Percentiles rank a stretch among this genome's conserved stretches.
phyloP scores from a whole-genome alignment of 371 early-diverging fungal genomes.

The Synchytrium microbalum region DNA sequence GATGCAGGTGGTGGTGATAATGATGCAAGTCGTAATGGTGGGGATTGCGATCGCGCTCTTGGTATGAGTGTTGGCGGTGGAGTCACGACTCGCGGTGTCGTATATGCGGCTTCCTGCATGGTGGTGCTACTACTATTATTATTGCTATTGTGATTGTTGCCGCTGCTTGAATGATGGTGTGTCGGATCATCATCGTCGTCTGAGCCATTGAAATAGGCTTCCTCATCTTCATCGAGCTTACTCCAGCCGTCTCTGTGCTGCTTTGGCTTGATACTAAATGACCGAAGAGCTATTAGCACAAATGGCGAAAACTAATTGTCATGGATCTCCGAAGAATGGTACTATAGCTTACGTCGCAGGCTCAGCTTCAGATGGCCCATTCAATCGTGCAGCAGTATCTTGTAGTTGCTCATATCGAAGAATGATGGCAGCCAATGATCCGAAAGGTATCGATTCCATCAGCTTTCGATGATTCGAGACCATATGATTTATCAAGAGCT shows the following conservation, averaged over 20 bases:
- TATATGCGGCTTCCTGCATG: too few relatives aligned
- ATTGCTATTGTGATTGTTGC: too few relatives aligned
- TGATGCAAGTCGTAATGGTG: too few relatives aligned
- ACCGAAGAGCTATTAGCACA: background rate
- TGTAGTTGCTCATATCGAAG: slow-evolving; percentile 53
- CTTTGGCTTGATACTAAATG: slow-evolving; percentile 3
- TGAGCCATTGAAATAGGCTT: slow-evolving; percentile 72
- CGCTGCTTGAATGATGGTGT: too few relatives aligned
- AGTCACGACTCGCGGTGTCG: too few relatives aligned
- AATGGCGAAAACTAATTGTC: background rate
- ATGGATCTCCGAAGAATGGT: background rate
- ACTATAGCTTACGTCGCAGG: slow-evolving; percentile 10
- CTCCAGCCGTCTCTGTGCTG: slow-evolving; percentile 41
- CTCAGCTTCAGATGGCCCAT: too few relatives aligned
- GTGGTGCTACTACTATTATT: too few relatives aligned
- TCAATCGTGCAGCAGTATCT: slow-evolving; percentile 32
- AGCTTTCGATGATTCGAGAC: slow-evolving; percentile 52
- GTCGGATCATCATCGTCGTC: slow-evolving; percentile 44
- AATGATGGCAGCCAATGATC: slow-evolving; percentile 49
- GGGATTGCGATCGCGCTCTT: too few relatives aligned
- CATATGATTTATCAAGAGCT: slow-evolving; percentile 62
- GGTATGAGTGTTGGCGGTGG: too few relatives aligned
- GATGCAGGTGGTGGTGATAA: too few relatives aligned
- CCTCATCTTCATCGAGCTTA: slow-evolving; percentile 66
- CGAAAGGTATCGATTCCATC: slow-evolving; percentile 49